A percentile compares a stretch with the other conserved stretches of the same genome.
Evolutionary conservation across 352 stramenopile genomes (phyloP).

Genomic region (Pythium grandisporangium): DNA sequence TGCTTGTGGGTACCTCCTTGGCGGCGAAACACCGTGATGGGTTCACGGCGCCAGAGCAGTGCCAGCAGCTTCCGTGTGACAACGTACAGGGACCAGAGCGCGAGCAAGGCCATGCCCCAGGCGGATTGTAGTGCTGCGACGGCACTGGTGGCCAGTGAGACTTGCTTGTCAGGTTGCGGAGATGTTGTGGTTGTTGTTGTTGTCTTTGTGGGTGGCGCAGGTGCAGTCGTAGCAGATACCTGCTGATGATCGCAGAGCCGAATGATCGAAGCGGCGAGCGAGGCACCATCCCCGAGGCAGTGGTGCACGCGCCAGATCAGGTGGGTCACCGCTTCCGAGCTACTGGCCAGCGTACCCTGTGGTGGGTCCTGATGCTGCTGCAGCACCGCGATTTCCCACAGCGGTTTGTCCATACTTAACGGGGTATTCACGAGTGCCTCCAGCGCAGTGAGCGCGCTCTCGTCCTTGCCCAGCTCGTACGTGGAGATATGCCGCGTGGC

Average conservation of each 20-base stretch:
- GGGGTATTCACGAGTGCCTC: constrained; percentile 66
- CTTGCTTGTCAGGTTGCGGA: constrained; percentile 36
- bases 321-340: constrained; percentile 22
- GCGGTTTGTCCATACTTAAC: constrained; percentile 52
- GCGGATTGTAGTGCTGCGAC: no score
- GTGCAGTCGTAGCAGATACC: no score
- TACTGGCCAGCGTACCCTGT: no score
- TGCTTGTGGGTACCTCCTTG: constrained; percentile 45
- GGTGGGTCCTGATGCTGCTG: no score
- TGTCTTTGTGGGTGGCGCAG: no score
- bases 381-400: constrained; percentile 73
- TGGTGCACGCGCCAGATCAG: constrained; percentile 71
- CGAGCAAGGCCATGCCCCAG: constrained; percentile 19
- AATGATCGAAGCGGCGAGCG: constrained; percentile 45
- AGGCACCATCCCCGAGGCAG: constrained; percentile 68
- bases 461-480: constrained; percentile 36
- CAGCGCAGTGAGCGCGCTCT: constrained; percentile 53
- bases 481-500: constrained; percentile 36
- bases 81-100: constrained; percentile 47
- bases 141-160: constrained; percentile 12
- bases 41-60: constrained; percentile 42
- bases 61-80: constrained; percentile 39
- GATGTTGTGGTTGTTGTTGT: no score
- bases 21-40: constrained; percentile 57
- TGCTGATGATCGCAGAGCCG: constrained; percentile 66